phyloP scores from a whole-genome alignment of 163 green algal species.

The Scenedesmus sp. region DNA sequence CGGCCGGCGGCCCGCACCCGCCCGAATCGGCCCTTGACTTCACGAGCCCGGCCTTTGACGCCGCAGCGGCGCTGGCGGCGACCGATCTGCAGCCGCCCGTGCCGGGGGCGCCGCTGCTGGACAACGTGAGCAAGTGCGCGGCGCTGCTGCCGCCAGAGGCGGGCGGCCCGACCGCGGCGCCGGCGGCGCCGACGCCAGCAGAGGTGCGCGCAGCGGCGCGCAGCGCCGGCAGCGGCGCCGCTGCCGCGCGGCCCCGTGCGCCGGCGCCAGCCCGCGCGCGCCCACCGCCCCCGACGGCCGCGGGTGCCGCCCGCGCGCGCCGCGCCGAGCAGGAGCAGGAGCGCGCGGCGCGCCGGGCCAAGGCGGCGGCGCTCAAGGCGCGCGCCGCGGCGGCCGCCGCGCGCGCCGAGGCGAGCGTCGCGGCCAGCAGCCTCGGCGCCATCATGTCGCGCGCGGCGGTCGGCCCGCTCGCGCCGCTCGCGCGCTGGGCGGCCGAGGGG shows the following conservation, averaged over 20 bases:
- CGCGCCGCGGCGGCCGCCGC: conserved; percentile 19
- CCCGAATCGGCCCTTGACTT: too few relatives aligned
- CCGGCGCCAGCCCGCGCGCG: too few relatives aligned
- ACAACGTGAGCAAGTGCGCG: conserved; percentile 73
- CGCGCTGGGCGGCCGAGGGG: conserved; percentile 37
- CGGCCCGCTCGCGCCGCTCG: conserved; percentile 66
- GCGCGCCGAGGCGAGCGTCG: conserved; percentile 5
- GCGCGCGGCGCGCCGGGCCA: too few relatives aligned
- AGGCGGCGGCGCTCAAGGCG: conserved; percentile 40
- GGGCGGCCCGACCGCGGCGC: conserved; percentile 11
- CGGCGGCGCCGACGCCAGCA: conserved; percentile 5
- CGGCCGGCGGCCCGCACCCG: conserved; percentile 42
- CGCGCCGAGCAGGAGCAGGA: neutral
- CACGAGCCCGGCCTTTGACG: conserved; percentile 61
- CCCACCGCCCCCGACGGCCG: too few relatives aligned
- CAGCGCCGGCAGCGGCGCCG: too few relatives aligned
- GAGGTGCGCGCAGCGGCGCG: neutral
- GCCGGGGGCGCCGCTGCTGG: conserved; percentile 54
- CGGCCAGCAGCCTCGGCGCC: neutral
- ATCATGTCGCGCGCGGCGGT: conserved; percentile 11
- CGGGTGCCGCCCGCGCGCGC: too few relatives aligned
- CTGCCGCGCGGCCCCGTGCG: too few relatives aligned
- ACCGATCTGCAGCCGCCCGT: conserved; percentile 59
- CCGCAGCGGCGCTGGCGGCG: conserved; percentile 57
- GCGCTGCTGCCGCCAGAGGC: conserved; percentile 64